Conservation (phyloP, 148 eudicot species). For the Polygonum aviculare region DNA sequence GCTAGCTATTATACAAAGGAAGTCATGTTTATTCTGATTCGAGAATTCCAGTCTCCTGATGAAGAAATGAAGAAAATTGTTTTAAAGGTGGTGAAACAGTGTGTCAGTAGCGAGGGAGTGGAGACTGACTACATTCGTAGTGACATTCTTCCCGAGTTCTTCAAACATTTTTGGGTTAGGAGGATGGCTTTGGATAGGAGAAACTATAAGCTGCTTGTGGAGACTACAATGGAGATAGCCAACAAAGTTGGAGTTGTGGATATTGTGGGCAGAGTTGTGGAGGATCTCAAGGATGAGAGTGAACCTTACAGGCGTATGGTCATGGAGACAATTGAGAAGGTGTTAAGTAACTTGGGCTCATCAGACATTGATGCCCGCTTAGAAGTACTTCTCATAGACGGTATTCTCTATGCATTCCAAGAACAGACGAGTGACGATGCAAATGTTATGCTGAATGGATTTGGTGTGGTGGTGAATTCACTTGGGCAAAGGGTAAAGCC, state of each 20-base stretch:
- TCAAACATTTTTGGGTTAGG: slow-evolving; percentile 87
- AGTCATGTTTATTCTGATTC: slow-evolving; percentile 81
- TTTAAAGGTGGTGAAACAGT: slow-evolving; percentile 93
- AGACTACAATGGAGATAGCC: slow-evolving; percentile 92
- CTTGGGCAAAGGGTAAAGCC: slow-evolving; percentile 95
- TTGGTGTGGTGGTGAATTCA: slow-evolving; percentile 91
- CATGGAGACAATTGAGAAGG: slow-evolving; percentile 98
- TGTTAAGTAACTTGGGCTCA: slow-evolving; percentile 83
- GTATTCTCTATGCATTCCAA: slow-evolving; percentile 91
- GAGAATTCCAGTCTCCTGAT: slow-evolving; percentile 97
- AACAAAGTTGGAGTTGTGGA: slow-evolving; percentile 96
- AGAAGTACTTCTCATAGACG: slow-evolving; percentile 94
- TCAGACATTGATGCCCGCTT: slow-evolving; percentile 90
- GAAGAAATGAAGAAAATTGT: slow-evolving; percentile 99
- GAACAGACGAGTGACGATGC: slow-evolving; percentile 99
- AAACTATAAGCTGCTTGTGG: slow-evolving; percentile 86
- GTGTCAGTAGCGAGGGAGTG: slow-evolving; percentile 96
- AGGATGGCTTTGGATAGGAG: slow-evolving; percentile 98
- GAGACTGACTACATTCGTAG: slow-evolving; percentile 82
- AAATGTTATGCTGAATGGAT: slow-evolving; percentile 96
- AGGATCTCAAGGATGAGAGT: slow-evolving; percentile 96
- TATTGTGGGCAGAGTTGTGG: slow-evolving; percentile 85
- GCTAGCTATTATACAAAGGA: slow-evolving; percentile 97
- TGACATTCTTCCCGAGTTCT: slow-evolving; percentile 90
- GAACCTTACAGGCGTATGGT: slow-evolving; percentile 97